Percentiles rank a stretch among this genome's conserved stretches.
Evolutionary conservation across 345 rosid species (phyloP).

Genomic region (Murraya koenigii): DNA sequence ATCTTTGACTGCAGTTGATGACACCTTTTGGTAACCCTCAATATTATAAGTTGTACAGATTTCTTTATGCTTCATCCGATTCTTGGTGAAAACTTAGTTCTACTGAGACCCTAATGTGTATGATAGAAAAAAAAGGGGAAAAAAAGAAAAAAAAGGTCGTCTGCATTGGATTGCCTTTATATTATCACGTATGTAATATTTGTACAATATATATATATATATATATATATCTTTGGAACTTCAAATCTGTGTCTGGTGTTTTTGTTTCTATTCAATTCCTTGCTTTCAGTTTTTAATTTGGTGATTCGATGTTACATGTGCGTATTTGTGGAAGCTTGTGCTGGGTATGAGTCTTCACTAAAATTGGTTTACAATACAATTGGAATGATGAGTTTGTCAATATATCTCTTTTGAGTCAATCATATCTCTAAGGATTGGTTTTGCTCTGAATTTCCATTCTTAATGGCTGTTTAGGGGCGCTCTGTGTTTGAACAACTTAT

Average conservation of each 20-base stretch:
- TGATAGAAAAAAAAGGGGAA: background rate
- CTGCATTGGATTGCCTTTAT: constrained; percentile 44
- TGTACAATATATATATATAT: constrained; percentile 28
- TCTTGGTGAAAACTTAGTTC: constrained; percentile 23
- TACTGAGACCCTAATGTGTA: constrained; percentile 23
- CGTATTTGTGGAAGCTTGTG: background rate
- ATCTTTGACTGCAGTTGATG: constrained; percentile 53
- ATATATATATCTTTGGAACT: constrained; percentile 15
- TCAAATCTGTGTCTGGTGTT: background rate
- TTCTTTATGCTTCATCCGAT: constrained; percentile 25
- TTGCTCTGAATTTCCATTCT: background rate
- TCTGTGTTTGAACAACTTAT: background rate
- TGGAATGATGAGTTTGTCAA: background rate
- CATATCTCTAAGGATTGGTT: background rate
- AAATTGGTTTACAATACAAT: background rate
- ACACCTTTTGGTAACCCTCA: constrained; percentile 58
- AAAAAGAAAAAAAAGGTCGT: constrained; percentile 14
- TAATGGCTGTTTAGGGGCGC: background rate
- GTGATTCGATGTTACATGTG: background rate
- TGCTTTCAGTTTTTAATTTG: background rate
- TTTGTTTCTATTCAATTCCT: background rate
- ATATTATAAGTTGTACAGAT: constrained; percentile 51
- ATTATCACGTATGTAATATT: constrained; percentile 24
- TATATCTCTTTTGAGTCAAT: background rate
- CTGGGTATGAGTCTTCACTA: background rate